A percentile compares a stretch with the other conserved stretches of the same genome.
phyloP scores from a whole-genome alignment of 1,284 basidiomycete species.

The Sparassis latifolia region DNA sequence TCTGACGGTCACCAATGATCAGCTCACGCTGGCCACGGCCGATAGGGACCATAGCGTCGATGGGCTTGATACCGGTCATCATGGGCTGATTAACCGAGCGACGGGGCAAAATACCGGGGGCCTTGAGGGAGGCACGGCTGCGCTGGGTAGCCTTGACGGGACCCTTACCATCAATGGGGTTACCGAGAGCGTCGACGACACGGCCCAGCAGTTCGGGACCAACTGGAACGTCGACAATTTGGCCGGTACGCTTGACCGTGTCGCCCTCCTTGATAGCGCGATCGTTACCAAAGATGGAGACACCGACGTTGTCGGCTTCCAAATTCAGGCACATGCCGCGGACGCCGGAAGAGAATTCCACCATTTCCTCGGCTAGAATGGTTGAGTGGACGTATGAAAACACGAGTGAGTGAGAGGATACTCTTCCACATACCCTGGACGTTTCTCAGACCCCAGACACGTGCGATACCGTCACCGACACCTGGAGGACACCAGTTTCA shows the following conservation, averaged over 20 bases:
- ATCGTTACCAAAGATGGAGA: constrained; percentile 99
- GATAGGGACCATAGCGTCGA: constrained; percentile 99
- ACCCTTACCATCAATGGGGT: constrained; percentile 99
- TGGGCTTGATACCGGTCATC: constrained; percentile 99
- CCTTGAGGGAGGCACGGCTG: constrained; percentile 96
- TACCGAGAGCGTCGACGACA: constrained; percentile 98
- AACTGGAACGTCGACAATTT: constrained; percentile 99
- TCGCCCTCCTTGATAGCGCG: constrained; percentile 99
- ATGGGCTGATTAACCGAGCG: constrained; percentile 99
- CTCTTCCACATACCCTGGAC: constrained; percentile 70
- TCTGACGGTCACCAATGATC: constrained; percentile 99
- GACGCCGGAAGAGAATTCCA: constrained; percentile 99
- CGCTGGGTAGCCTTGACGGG: constrained; percentile 91
- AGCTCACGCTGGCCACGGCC: constrained; percentile 99
- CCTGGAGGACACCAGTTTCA: constrained; percentile 39
- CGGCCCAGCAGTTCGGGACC: constrained; percentile 94
- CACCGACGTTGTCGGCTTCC: constrained; percentile 99
- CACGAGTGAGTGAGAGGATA: not conserved
- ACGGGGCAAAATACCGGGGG: constrained; percentile 97
- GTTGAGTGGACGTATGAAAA: constrained; percentile 24
- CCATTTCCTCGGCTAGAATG: constrained; percentile 89
- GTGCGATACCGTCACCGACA: constrained; percentile 99
- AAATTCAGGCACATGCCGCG: constrained; percentile 99
- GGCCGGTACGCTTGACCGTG: constrained; percentile 99
- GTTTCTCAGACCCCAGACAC: constrained; percentile 91